Conservation (phyloP, 2,329 filamentous ascomycete species). For the Penicillium sp. region DNA sequence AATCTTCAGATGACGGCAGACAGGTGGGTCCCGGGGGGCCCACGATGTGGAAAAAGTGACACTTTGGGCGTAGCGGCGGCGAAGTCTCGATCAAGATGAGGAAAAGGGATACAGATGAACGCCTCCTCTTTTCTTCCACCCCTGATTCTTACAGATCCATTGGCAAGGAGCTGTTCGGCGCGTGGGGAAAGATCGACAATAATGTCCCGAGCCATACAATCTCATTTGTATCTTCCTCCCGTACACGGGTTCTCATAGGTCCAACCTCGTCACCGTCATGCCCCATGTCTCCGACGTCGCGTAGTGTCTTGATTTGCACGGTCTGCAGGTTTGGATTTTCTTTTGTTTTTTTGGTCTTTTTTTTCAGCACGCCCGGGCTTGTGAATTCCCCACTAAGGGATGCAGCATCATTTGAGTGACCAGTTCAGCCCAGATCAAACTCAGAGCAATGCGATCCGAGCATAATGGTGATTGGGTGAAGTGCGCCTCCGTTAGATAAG, state of each 20-base stretch:
- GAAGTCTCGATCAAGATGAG: constrained; percentile 8
- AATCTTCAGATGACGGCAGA: constrained; percentile 17
- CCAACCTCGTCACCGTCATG: constrained; percentile 1
- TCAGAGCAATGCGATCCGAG: constrained; percentile 12
- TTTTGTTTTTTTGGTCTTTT: not conserved
- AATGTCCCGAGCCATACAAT: constrained; percentile 15
- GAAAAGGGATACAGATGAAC: constrained; percentile 6
- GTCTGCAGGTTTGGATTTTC: constrained; percentile 6
- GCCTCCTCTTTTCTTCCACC: not conserved
- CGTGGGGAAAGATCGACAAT: constrained; percentile 18
- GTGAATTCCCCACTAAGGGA: constrained; percentile 2
- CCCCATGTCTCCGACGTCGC: constrained; percentile 5
- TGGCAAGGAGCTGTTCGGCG: constrained; percentile 2
- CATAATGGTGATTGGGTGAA: not conserved
- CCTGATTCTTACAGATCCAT: not conserved
- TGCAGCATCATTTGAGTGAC: not conserved
- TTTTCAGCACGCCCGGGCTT: constrained; percentile 2
- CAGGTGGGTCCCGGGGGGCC: constrained; percentile 9
- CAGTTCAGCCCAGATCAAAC: constrained; percentile 16
- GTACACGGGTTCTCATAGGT: constrained; percentile 4
- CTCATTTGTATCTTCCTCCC: not conserved
- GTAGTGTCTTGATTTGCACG: not conserved
- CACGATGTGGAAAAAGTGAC: constrained; percentile 6
- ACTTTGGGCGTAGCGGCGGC: not conserved
- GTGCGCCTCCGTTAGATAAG: not conserved